Percentiles rank a stretch among this genome's conserved stretches.
These are phyloP conservation scores for Hylodesmum podocarpum DNA, from an alignment of 306 rosid genomes.

Conservation along the genomic window DNA sequence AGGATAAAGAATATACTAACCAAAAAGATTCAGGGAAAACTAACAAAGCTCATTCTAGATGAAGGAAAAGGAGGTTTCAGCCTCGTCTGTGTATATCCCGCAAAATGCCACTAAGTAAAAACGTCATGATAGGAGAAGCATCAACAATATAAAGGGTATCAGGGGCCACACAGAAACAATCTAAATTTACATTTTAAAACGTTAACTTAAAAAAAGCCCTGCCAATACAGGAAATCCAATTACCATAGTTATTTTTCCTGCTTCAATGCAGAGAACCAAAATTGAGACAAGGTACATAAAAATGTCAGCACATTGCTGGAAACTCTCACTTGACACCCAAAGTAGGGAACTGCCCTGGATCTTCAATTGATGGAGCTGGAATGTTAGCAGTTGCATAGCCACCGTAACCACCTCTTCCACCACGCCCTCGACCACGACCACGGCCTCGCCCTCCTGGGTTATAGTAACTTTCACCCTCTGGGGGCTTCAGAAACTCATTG, in stretches of 20 bases:
- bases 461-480: slow-evolving; percentile 57
- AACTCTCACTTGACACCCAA: slow-evolving; percentile 66
- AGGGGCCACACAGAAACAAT: slow-evolving; percentile 31
- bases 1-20: not conserved
- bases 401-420: slow-evolving; percentile 60
- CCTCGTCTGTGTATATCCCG: slow-evolving; percentile 23
- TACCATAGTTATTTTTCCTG: slow-evolving; percentile 47
- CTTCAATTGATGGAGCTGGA: slow-evolving; percentile 63
- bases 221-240: slow-evolving; percentile 47
- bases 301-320: slow-evolving; percentile 24
- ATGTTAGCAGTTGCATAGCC: slow-evolving; percentile 34
- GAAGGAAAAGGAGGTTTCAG: not conserved
- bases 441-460: slow-evolving; percentile 56
- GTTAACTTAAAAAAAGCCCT: slow-evolving; percentile 2
- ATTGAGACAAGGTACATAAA: slow-evolving; percentile 22
- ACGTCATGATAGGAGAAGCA: not conserved
- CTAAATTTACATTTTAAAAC: slow-evolving; percentile 48
- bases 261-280: slow-evolving; percentile 42
- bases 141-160: not conserved
- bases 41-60: not conserved
- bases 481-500: slow-evolving; percentile 73
- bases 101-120: not conserved
- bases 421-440: slow-evolving; percentile 69
- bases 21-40: not conserved
- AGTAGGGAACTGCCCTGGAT: slow-evolving; percentile 69